Base-by-base conservation (phyloP, 768 basidiomycete genomes). In the Termitomyces sp. region DNA sequence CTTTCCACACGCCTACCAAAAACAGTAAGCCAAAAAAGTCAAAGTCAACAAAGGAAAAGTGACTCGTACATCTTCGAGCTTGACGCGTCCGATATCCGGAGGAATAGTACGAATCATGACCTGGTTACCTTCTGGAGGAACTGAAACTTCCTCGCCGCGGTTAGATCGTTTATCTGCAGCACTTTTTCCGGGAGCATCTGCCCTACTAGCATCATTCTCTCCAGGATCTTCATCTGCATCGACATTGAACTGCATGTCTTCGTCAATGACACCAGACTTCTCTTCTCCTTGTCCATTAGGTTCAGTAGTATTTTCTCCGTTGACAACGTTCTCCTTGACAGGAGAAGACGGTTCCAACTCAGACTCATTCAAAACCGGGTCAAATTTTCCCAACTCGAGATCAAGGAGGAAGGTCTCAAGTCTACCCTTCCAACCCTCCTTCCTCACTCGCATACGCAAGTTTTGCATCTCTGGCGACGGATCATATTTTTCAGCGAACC, bases 401-500 rank as follows among this genome's bases (percentile, higher is more conserved):
- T 92, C 90, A 69, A 82, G 76, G 61, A 94, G 67, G 71, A 96
- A 96, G 36, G 78, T 72, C 64, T 85, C 79, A 55, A 88, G 71
- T 59, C 86, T 81, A 46, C 86, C 86, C 69, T 80, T 85, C 88
- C 94, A 91, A 27, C 93, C 95, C 62, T 90, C 85, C 72, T 85
- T 88, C 69, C 90, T 83, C 61, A 94, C 84, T 63, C 93, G 81
- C 61, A 78, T 78, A 65, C 95, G 88, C 69, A 94, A 75, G 55
- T 79, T 78, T 55, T 82, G 79, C 67, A 81, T 83, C 64, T 92
- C 88, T 52, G 83, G 77, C 42, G 84, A 72, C 56, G 88, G 88
- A 60, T 94, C 92, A 76, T 98, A 98, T 71, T 92, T 92, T 79
- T 98, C 95, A 56, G 86, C 84, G 77, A 97, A 98, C 95, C 95